Base-by-base conservation (phyloP, 2,329 filamentous ascomycete genomes). In the Sporothrix phasma region DNA sequence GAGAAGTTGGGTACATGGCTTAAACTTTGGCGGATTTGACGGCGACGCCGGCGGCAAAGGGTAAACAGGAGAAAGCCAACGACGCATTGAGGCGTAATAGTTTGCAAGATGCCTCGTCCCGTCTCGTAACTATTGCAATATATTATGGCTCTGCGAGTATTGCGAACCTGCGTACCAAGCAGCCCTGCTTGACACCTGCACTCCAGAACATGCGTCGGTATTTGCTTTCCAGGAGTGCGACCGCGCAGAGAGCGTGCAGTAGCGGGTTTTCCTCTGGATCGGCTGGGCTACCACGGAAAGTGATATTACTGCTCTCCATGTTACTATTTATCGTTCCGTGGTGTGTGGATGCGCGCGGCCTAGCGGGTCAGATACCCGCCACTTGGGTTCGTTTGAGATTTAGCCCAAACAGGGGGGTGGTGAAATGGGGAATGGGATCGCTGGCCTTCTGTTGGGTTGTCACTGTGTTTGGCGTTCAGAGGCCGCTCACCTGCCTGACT, bases 291-390 rank as follows among this genome's bases (percentile, higher is more conserved):
- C 34, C 46, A 43, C 29, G 58, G 37, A 43, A 43, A 54, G 49
- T 54, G 49, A n/a, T 37, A 46, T 47, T 46, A 59, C 19, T 49
- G 34, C 51, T 6, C 24, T 41, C 13, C 37, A 56, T 39, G 51
- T n/a, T 5, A 56, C 56, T 58, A 19, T 58, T 17, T 43, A 13
- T 51, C 8, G 31, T 61, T 46, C 43, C n/a, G n/a, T 37, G 34
- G 54, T 43, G 54, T 43, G 59, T 47, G 51, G 49, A 56, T 51
- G 54, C 22, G 13, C 15, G 43, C 64, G 61, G 64, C 61, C 60
- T 45, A 59, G 61, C 62, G 66, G 66, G 47, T 61, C 64, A 51
- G 41, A 58, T 64, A 64, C 60, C 64, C 64, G 64, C 61, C 53
- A 39, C 49, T 59, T 64, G 64, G 64, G 51, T 51, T 54, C 26